Evolutionary conservation across 2,329 filamentous ascomycete species (phyloP).

Genomic region (Aureobasidium melanogenum): DNA sequence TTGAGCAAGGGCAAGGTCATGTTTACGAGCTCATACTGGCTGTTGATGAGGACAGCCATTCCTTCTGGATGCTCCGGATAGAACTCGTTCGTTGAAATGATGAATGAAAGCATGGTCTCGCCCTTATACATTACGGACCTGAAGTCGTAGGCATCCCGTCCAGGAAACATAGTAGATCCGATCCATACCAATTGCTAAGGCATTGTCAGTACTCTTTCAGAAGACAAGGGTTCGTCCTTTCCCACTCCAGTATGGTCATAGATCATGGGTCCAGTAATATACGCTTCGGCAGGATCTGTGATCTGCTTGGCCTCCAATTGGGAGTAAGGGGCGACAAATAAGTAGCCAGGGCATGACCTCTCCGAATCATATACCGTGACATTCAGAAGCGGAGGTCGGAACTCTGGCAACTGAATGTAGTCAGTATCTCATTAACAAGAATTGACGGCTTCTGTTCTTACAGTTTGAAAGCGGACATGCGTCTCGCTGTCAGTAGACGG

Average conservation of each 20-base stretch:
- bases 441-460: background rate
- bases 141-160: constrained; percentile 17
- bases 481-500: background rate
- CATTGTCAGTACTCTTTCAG: background rate
- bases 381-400: constrained; percentile 38
- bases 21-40: constrained; percentile 1
- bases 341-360: constrained; percentile 14
- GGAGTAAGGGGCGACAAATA: constrained; percentile 15
- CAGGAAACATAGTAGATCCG: constrained; percentile 13
- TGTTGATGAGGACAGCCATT: constrained; percentile 13
- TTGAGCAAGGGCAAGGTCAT: background rate
- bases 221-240: background rate
- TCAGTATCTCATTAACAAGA: background rate
- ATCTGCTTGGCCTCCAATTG: background rate
- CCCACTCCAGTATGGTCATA: constrained; percentile 12
- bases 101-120: constrained; percentile 6
- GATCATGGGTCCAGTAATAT: constrained; percentile 9
- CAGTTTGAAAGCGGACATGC: background rate
- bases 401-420: background rate
- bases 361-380: constrained; percentile 14
- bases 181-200: constrained; percentile 17
- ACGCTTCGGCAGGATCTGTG: background rate
- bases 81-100: constrained; percentile 9
- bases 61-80: constrained; percentile 1
- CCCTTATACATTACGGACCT: background rate